Conservation (phyloP, 106 monocot species). For the Agapanthus africanus region DNA sequence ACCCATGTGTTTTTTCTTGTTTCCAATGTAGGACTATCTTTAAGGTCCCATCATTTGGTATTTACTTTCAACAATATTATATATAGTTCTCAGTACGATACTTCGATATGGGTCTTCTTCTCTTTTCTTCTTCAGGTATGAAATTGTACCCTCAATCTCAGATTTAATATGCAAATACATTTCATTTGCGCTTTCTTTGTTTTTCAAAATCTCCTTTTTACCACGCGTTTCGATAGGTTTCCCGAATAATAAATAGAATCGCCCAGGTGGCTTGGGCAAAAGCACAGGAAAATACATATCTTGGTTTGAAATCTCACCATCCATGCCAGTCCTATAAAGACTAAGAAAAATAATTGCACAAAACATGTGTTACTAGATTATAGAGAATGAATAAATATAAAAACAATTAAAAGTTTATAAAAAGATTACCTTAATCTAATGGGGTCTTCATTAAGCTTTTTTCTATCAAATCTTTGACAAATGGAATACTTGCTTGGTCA, state of each 20-base stretch:
- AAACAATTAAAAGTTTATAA: not conserved
- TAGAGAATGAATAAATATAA: no score
- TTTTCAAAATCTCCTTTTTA: constrained; percentile 36
- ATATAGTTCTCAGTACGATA: constrained; percentile 47
- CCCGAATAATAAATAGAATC: constrained; percentile 91
- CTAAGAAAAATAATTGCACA: not conserved
- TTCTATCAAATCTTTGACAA: constrained; percentile 34
- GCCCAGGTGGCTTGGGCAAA: constrained; percentile 78
- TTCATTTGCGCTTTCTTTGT: constrained; percentile 35
- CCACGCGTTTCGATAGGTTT: constrained; percentile 70
- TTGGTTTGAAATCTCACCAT: constrained; percentile 61
- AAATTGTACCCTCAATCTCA: constrained; percentile 51
- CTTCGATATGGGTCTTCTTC: constrained; percentile 76
- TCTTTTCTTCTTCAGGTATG: constrained; percentile 75
- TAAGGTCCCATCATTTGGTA: no score
- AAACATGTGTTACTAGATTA: no score
- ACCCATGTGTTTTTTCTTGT: no score
- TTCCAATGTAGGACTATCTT: no score
- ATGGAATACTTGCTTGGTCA: constrained; percentile 59
- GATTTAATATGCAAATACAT: constrained; percentile 68
- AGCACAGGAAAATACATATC: constrained; percentile 48
- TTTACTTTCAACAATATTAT: no score
- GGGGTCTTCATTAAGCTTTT: constrained; percentile 38
- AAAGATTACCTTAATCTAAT: constrained; percentile 46
- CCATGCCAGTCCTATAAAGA: constrained; percentile 30